phyloP scores from a whole-genome alignment of 176 grass and related monocot species.

The Musa schizocarpa region DNA sequence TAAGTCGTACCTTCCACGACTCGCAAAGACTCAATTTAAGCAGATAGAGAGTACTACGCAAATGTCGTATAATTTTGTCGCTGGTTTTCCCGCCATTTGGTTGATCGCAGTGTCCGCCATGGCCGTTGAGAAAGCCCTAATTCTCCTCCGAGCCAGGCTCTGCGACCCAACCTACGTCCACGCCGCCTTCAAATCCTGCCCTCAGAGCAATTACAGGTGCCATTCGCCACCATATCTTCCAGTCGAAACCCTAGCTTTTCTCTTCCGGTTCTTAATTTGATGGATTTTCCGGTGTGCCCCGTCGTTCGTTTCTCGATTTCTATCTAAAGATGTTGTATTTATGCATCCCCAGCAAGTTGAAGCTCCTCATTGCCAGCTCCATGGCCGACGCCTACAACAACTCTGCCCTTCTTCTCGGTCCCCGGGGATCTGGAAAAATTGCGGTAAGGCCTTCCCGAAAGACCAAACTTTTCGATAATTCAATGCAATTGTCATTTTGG shows the following conservation, averaged over 20 bases:
- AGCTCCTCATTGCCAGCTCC: conserved; percentile 63
- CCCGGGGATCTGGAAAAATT: conserved; percentile 58
- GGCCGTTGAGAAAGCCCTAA: conserved; percentile 36
- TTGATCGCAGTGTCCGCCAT: background rate
- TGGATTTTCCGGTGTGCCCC: background rate
- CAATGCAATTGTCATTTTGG: no score
- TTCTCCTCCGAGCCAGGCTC: conserved; percentile 44
- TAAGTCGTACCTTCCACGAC: no score
- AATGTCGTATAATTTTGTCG: no score
- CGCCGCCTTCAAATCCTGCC: conserved; percentile 41
- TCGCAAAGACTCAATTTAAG: no score
- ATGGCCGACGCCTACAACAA: conserved; percentile 75
- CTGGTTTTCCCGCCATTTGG: background rate
- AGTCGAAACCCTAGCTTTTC: background rate
- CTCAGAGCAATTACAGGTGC: conserved; percentile 72
- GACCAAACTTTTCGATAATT: background rate
- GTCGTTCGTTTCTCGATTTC: background rate
- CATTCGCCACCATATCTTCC: background rate
- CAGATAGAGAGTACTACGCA: no score
- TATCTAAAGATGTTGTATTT: background rate
- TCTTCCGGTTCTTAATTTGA: background rate
- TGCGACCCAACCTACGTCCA: conserved; percentile 54
- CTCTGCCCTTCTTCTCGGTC: conserved; percentile 62
- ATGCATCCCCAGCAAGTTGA: conserved; percentile 47
- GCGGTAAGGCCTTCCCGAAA: conserved; percentile 31